A percentile compares a stretch with the other conserved stretches of the same genome.
Conservation (phyloP, 1,284 basidiomycete genomes). For the Phellopilus nigrolimitatus region DNA sequence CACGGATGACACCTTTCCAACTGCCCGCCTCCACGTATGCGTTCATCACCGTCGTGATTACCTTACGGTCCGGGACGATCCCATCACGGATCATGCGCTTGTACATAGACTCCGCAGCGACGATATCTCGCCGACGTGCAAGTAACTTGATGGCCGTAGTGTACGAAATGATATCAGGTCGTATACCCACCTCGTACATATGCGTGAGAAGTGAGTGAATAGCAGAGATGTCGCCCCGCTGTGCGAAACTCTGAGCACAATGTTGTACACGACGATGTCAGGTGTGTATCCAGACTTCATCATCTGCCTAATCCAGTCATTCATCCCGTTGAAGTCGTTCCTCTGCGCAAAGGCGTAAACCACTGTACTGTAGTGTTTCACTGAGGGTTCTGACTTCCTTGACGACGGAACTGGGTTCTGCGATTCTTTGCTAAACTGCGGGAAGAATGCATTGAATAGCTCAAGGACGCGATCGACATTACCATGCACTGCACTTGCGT, state of each 20-base stretch:
- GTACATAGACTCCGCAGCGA: slow-evolving; percentile 66
- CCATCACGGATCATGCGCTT: slow-evolving; percentile 58
- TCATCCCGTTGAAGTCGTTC: slow-evolving; percentile 48
- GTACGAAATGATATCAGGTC: slow-evolving; percentile 55
- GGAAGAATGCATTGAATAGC: slow-evolving; percentile 53
- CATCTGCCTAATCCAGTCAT: slow-evolving; percentile 55
- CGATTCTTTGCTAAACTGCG: too few species aligned
- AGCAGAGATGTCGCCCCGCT: slow-evolving; percentile 49
- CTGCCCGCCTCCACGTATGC: slow-evolving; percentile 79
- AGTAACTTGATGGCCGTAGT: slow-evolving; percentile 70
- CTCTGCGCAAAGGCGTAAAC: slow-evolving; percentile 51
- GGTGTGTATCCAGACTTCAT: slow-evolving; percentile 43
- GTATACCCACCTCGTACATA: slow-evolving; percentile 50
- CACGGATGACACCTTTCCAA: slow-evolving; percentile 70
- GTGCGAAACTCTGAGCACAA: slow-evolving; percentile 59
- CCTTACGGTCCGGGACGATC: slow-evolving; percentile 55
- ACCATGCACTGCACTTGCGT: slow-evolving; percentile 47
- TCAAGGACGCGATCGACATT: slow-evolving; percentile 38
- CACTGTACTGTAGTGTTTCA: slow-evolving; percentile 51
- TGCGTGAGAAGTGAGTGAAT: slow-evolving; percentile 57
- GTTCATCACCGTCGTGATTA: slow-evolving; percentile 76
- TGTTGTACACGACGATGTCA: slow-evolving; percentile 54
- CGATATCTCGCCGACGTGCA: slow-evolving; percentile 59
- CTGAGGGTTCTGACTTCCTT: slow-evolving; percentile 34
- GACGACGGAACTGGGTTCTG: slow-evolving; percentile 23